Percentiles rank a stretch among this genome's conserved stretches.
Evolutionary conservation across 139 green algal species (phyloP).

Genomic region (Axilococcus clingmanii): DNA sequence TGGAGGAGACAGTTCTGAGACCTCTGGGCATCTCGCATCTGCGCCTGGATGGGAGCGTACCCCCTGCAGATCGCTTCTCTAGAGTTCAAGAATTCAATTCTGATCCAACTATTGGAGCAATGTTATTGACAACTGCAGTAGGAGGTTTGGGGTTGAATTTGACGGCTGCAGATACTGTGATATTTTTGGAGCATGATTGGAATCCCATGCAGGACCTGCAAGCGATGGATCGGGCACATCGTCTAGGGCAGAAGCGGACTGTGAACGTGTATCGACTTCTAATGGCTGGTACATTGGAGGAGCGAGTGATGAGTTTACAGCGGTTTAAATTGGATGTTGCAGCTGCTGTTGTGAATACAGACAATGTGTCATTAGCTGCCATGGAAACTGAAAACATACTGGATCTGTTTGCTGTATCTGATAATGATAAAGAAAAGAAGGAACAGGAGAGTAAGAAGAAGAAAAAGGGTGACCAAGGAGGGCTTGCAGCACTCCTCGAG

Average conservation of each 20-base stretch:
- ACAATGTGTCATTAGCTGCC: constrained; percentile 54
- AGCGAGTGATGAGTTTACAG: constrained; percentile 85
- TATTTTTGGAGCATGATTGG: constrained; percentile 99
- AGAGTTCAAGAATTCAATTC: constrained; percentile 86
- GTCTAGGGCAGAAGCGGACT: constrained; percentile 84
- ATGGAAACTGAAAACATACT: constrained; percentile 80
- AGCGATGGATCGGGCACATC: constrained; percentile 96
- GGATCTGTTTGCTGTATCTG: constrained; percentile 59
- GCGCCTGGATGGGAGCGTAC: constrained; percentile 80
- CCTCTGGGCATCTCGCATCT: constrained; percentile 67
- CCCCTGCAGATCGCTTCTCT: constrained; percentile 59
- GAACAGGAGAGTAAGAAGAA: constrained; percentile 10
- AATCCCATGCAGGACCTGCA: constrained; percentile 97
- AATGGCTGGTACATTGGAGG: constrained; percentile 56
- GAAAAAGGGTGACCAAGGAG: constrained; percentile 17
- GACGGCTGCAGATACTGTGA: constrained; percentile 90
- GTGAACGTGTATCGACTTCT: constrained; percentile 96
- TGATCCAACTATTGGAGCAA: constrained; percentile 93
- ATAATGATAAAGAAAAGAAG: constrained; percentile 7
- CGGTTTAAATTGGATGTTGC: constrained; percentile 93
- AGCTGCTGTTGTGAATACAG: constrained; percentile 54
- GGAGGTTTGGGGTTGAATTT: constrained; percentile 95
- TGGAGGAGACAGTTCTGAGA: constrained; percentile 51
- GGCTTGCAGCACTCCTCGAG: constrained; percentile 56
- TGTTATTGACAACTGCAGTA: constrained; percentile 85